Conservation (phyloP, 2,329 filamentous ascomycete species). For the Leptographium galeiforme region DNA sequence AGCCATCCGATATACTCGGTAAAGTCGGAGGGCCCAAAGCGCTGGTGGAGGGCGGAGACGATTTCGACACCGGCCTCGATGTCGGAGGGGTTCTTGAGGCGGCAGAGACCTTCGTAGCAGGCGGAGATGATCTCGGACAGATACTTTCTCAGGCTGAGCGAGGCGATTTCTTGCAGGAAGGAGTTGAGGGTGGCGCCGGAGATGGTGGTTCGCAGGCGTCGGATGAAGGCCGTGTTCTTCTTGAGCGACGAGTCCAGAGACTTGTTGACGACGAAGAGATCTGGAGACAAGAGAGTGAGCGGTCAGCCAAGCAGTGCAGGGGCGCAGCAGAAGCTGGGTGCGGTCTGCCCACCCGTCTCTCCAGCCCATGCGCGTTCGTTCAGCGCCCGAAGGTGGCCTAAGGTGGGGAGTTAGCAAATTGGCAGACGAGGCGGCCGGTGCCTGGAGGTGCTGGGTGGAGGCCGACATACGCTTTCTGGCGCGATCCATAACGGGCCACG, state of each 20-base stretch:
- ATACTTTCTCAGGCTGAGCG: slow-evolving; percentile 88
- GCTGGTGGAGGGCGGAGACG: slow-evolving; percentile 86
- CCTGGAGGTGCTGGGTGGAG: not conserved
- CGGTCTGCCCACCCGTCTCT: slow-evolving; percentile 54
- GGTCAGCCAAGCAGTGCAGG: not conserved
- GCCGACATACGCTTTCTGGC: slow-evolving; percentile 45
- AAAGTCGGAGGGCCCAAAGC: slow-evolving; percentile 82
- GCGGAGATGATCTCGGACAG: slow-evolving; percentile 93
- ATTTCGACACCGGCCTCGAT: slow-evolving; percentile 87
- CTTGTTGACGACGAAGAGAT: slow-evolving; percentile 62
- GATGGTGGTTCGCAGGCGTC: slow-evolving; percentile 81
- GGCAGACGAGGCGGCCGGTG: not conserved
- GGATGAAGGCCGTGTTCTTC: slow-evolving; percentile 97
- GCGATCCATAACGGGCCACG: slow-evolving; percentile 45
- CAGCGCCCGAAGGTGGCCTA: slow-evolving; percentile 80
- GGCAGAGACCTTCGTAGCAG: slow-evolving; percentile 87
- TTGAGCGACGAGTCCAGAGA: slow-evolving; percentile 90
- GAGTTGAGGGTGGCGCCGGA: slow-evolving; percentile 66
- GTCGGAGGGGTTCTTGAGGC: slow-evolving; percentile 81
- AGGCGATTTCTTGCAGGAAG: slow-evolving; percentile 80
- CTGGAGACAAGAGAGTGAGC: slow-evolving; percentile 28
- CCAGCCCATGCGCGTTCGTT: slow-evolving; percentile 84
- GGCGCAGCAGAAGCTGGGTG: not conserved
- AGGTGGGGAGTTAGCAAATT: not conserved
- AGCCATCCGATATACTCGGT: slow-evolving; percentile 88